Percentiles rank a stretch among this genome's conserved stretches.
phyloP scores from a whole-genome alignment of 1,284 basidiomycete species.

The Microbotryomycetes sp. region DNA sequence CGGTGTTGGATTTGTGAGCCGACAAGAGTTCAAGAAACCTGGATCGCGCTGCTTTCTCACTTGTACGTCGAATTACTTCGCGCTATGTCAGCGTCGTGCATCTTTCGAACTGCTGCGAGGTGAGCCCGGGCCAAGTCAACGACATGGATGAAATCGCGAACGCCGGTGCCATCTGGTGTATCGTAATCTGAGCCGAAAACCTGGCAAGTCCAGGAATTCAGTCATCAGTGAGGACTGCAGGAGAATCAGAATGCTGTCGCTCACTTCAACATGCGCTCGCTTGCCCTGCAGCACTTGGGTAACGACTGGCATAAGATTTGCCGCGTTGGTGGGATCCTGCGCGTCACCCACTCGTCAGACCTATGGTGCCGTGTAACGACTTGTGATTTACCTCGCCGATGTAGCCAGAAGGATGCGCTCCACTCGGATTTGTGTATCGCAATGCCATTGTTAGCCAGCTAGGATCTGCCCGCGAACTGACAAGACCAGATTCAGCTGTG shows the following conservation, averaged over 20 bases:
- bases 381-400: conserved; percentile 28
- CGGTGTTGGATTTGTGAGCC: background rate
- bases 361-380: background rate
- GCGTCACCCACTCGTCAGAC: background rate
- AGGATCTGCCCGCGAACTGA: conserved; percentile 10
- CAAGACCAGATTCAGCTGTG: background rate
- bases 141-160: conserved; percentile 31
- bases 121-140: conserved; percentile 32
- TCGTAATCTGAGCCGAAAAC: conserved; percentile 31
- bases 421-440: conserved; percentile 34
- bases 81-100: background rate
- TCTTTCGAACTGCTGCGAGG: conserved; percentile 24
- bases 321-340: conserved; percentile 23
- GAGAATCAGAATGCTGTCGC: background rate
- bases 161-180: conserved; percentile 29
- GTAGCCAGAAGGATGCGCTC: conserved; percentile 31
- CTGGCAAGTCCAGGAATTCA: background rate
- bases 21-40: no score
- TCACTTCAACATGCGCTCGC: conserved; percentile 19
- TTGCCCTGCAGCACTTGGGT: conserved; percentile 31
- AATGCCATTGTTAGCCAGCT: conserved; percentile 26
- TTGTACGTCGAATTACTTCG: conserved; percentile 8
- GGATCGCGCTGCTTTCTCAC: no score
- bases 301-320: conserved; percentile 32
- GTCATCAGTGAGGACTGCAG: background rate